These are phyloP conservation scores for Aspergillus incahuasiensis DNA, from an alignment of 495 filamentous ascomycete species.

Conservation along the genomic window DNA sequence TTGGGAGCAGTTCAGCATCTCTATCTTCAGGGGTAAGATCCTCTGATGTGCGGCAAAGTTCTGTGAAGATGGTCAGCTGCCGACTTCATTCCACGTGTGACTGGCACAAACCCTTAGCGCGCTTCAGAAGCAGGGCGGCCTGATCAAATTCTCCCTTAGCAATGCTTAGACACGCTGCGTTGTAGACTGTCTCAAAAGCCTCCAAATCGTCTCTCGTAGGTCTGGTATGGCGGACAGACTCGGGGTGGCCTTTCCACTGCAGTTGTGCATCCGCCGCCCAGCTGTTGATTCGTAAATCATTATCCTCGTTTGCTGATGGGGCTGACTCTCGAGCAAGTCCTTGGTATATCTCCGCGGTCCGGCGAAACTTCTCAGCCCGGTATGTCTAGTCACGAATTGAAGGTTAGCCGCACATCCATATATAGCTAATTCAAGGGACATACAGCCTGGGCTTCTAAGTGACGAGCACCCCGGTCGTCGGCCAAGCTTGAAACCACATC, in stretches of 20 bases:
- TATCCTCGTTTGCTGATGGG: conserved; percentile 62
- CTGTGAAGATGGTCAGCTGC: conserved; percentile 33
- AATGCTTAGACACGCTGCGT: conserved; percentile 82
- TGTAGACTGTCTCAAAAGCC: conserved; percentile 90
- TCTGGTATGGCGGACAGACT: conserved; percentile 51
- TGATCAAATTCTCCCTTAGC: conserved; percentile 71
- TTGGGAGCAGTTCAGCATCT: conserved; percentile 75
- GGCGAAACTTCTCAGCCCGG: conserved; percentile 73
- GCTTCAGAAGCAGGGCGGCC: conserved; percentile 73
- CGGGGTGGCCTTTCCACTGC: conserved; percentile 68
- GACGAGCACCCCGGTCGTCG: conserved; percentile 59
- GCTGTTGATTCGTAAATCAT: conserved; percentile 81
- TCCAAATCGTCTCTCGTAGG: conserved; percentile 73
- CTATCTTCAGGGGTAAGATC: conserved; percentile 82
- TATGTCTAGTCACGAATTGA: conserved; percentile 53
- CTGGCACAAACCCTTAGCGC: conserved; percentile 58
- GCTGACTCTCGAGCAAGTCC: conserved; percentile 48
- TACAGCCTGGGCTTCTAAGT: conserved; percentile 86
- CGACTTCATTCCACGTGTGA: neutral
- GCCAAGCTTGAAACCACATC: conserved; percentile 48
- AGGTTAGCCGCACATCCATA: conserved; percentile 7
- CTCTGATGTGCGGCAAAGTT: conserved; percentile 78
- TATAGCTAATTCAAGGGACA: conserved; percentile 21
- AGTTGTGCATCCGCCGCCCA: conserved; percentile 78
- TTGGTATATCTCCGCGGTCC: conserved; percentile 65